Percentiles rank a stretch among this genome's conserved stretches.
Evolutionary conservation across 257 asterid species (phyloP).

Genomic region (Echites panduratus): DNA sequence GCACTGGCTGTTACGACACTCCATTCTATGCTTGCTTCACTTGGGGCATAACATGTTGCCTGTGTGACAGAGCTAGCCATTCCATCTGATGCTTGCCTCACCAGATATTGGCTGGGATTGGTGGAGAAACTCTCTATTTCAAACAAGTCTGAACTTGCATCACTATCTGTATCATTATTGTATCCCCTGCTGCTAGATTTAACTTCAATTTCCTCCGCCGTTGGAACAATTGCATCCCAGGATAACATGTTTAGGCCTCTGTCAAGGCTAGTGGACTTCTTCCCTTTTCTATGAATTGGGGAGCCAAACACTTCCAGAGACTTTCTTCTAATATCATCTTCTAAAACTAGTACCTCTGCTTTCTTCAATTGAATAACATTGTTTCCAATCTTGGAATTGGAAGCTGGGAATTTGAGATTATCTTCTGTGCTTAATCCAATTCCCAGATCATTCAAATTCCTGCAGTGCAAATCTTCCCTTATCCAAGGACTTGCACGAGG

Average conservation of each 20-base stretch:
- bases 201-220: conserved; percentile 27
- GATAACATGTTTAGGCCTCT: conserved; percentile 33
- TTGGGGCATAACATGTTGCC: conserved; percentile 60
- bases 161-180: conserved; percentile 58
- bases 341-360: conserved; percentile 24
- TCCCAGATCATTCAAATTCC: conserved; percentile 20
- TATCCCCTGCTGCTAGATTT: conserved; percentile 33
- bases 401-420: conserved; percentile 24
- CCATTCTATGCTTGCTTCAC: conserved; percentile 90
- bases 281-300: conserved; percentile 19
- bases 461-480: conserved; percentile 19
- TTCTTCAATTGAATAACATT: conserved; percentile 8
- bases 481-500: conserved; percentile 12
- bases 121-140: conserved; percentile 74
- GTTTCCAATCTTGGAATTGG: conserved; percentile 20
- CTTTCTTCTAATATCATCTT: conserved; percentile 20
- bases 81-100: conserved; percentile 43
- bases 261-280: conserved; percentile 27
- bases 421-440: conserved; percentile 14
- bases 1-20: conserved; percentile 78
- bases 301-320: conserved; percentile 43
- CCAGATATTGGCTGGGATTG: conserved; percentile 32
- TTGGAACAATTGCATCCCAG: conserved; percentile 61
- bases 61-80: conserved; percentile 29
- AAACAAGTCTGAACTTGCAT: conserved; percentile 72